phyloP scores from a whole-genome alignment of 2,329 filamentous ascomycete species.

The Botrytis cinerea region DNA sequence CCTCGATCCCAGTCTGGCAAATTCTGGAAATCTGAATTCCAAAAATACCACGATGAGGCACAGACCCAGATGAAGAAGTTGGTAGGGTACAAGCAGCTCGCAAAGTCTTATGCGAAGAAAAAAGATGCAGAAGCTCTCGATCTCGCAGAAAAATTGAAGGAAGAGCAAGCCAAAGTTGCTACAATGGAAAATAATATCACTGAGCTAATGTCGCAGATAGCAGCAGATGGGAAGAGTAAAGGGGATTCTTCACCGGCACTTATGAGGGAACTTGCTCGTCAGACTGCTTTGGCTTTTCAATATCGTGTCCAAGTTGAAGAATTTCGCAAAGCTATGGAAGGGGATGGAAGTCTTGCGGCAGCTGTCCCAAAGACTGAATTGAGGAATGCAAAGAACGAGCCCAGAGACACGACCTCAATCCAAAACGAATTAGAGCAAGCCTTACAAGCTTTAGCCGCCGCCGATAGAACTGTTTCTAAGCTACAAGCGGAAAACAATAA shows the following conservation, averaged over 20 bases:
- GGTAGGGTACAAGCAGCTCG: conserved; percentile 76
- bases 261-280: conserved; percentile 56
- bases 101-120: conserved; percentile 75
- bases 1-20: conserved; percentile 73
- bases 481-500: conserved; percentile 40
- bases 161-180: conserved; percentile 66
- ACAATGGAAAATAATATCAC: conserved; percentile 64
- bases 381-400: conserved; percentile 55
- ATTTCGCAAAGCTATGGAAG: conserved; percentile 54
- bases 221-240: conserved; percentile 41
- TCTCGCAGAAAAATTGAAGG: conserved; percentile 63
- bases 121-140: conserved; percentile 73
- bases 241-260: conserved; percentile 51
- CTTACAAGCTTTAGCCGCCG: conserved; percentile 51
- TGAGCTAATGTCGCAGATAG: conserved; percentile 60
- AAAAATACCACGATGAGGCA: conserved; percentile 71
- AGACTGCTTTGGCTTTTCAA: conserved; percentile 58
- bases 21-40: conserved; percentile 79
- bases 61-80: conserved; percentile 74
- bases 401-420: conserved; percentile 53
- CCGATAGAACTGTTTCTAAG: conserved; percentile 43
- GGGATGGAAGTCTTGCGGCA: conserved; percentile 40
- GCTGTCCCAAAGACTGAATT: conserved; percentile 54
- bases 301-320: conserved; percentile 62
- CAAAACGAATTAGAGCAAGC: conserved; percentile 56